A percentile compares a stretch with the other conserved stretches of the same genome.
Conservation (phyloP, 352 stramenopile species). For the Blastocystis sp. region DNA sequence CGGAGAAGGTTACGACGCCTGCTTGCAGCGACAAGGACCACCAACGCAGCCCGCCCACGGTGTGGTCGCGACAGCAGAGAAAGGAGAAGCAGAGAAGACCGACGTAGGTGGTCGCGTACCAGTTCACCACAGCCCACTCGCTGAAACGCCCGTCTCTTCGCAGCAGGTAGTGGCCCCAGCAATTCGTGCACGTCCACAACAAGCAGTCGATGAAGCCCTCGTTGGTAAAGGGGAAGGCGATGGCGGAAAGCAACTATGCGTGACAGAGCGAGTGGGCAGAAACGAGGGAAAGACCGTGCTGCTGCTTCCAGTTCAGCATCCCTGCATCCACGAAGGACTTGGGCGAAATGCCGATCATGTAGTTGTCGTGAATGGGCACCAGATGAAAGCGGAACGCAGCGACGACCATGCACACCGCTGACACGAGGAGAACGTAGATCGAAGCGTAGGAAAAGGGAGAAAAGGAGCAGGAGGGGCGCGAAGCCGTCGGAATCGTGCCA, state of each 20-base stretch:
- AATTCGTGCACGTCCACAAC: not conserved
- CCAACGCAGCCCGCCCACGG: not conserved
- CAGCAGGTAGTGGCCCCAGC: constrained; percentile 11
- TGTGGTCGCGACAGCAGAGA: not conserved
- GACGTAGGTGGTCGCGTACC: not conserved
- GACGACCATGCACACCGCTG: not conserved
- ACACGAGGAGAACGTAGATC: not conserved
- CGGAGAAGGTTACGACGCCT: not conserved
- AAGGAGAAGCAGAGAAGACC: not conserved
- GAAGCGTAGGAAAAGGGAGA: not conserved
- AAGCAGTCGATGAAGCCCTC: constrained; percentile 40
- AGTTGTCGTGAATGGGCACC: not conserved
- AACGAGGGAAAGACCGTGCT: not conserved
- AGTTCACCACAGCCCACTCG: not conserved
- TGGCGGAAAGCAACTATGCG: not conserved
- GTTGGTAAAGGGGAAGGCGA: not conserved
- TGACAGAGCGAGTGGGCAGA: not conserved
- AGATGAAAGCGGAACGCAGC: not conserved
- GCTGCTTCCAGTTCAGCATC: constrained; percentile 9
- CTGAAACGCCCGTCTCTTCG: not conserved
- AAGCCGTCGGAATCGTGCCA: not conserved
- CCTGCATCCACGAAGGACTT: not conserved
- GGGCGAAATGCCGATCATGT: constrained; percentile 7
- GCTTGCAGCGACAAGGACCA: not conserved
- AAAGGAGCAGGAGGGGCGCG: not conserved